A percentile compares a stretch with the other conserved stretches of the same genome.
Evolutionary conservation across 1,284 basidiomycete genomes (phyloP).

Genomic region (Apiotrichum montevideense): DNA sequence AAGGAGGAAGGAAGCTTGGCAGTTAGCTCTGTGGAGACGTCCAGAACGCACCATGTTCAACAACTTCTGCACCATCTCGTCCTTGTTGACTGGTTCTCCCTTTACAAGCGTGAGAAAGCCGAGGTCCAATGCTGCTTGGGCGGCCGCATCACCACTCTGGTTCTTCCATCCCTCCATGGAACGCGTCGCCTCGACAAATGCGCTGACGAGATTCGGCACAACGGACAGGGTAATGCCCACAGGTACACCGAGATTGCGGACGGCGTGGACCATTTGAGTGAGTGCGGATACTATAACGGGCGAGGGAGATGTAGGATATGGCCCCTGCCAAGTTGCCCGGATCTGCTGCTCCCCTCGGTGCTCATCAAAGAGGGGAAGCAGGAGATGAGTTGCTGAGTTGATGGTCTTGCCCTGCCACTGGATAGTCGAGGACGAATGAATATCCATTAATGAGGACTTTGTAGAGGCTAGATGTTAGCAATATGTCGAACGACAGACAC

Average conservation of each 20-base stretch:
- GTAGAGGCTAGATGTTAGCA: background rate
- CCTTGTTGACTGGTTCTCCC: slow-evolving; percentile 17
- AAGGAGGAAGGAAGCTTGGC: slow-evolving; percentile 1
- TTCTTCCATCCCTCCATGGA: slow-evolving; percentile 27
- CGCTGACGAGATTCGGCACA: slow-evolving; percentile 20
- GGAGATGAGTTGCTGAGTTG: slow-evolving; percentile 14
- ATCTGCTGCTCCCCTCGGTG: slow-evolving; percentile 22
- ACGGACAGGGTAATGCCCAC: slow-evolving; percentile 19
- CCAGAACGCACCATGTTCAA: slow-evolving; percentile 20
- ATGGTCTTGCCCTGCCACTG: slow-evolving; percentile 28
- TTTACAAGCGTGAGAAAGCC: slow-evolving; percentile 28
- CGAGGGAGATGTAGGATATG: slow-evolving; percentile 28
- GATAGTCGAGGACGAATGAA: slow-evolving; percentile 27
- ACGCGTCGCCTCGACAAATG: slow-evolving; percentile 20
- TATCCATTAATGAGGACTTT: slow-evolving; percentile 17
- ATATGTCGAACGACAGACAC: background rate
- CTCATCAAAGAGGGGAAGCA: slow-evolving; percentile 26
- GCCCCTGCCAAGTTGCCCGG: slow-evolving; percentile 32
- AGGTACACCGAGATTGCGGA: slow-evolving; percentile 33
- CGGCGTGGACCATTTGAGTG: slow-evolving; percentile 28
- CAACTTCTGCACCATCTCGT: slow-evolving; percentile 18
- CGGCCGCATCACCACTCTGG: slow-evolving; percentile 15
- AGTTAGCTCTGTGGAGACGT: background rate
- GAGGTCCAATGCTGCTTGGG: slow-evolving; percentile 33
- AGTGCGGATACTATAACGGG: slow-evolving; percentile 27